Base-by-base conservation (phyloP, 2,329 filamentous ascomycete species). In the Emericellopsis cladophorae region DNA sequence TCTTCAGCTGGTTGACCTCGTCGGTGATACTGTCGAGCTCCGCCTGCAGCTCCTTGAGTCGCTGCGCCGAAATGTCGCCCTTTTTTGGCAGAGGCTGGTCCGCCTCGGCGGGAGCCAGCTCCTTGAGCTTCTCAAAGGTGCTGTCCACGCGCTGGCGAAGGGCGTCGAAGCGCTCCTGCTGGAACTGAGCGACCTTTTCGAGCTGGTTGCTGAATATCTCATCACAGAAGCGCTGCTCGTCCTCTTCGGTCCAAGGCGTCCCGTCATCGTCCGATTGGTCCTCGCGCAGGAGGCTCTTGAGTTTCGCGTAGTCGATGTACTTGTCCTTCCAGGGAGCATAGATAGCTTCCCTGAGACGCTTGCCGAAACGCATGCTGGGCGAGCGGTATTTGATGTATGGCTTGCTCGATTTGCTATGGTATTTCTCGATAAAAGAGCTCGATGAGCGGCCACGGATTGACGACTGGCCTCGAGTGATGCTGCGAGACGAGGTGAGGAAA, bases 301-400 rank as follows among this genome's bases (percentile, higher is more conserved):
- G 79, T 72, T 90, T 95, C 52, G 75, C 68, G 63, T 98, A 98
- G 67, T 96, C 89, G 57, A 98, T 86, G 68, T 98, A 96, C 55
- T 93, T 76, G 58, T 82, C 84, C 61, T 83, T 84, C 90, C 90
- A 98, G 56, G 88, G 87, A 51, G 75, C 65, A 60, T 96, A 92
- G 52, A 85, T 70, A 44, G 85, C 80, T 54, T 78, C 76, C 54
- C 80, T 78, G 45, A 98, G 75, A 40, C 87, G 95, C 66, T 81
- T 86, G 47, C 90, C 90, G 69, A 95, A 98, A 54, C 87, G 84
- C 92, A 98, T 96, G 39, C 10, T 45, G 39, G 16, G 18, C n/a
- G 24, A 10, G 14, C 12, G 22, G 38, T 23, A 10, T 16, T 14
- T 7, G 35, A 37, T 37, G 7, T n/a, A 7, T 22, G 11, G n/a